Conservation (phyloP, 225 moss, liverwort and hornwort species). For the Anthoceros angustus region DNA sequence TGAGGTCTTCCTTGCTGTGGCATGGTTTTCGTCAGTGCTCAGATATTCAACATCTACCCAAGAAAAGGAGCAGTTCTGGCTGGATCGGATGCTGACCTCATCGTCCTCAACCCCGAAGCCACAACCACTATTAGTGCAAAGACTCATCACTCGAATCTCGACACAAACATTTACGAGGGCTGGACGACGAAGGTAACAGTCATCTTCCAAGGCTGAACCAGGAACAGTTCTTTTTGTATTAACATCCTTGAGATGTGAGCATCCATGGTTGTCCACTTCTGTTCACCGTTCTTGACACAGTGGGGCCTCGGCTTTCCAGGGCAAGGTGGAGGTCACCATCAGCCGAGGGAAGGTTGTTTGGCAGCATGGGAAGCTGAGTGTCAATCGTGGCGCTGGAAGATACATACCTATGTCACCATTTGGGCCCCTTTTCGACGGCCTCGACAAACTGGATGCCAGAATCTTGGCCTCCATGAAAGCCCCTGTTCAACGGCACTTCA, state of each 20-base stretch:
- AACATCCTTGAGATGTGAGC: not conserved
- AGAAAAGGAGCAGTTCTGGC: slow-evolving; percentile 64
- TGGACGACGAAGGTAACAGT: slow-evolving; percentile 65
- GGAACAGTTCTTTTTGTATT: not conserved
- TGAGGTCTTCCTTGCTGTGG: not conserved
- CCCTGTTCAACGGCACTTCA: slow-evolving; percentile 36
- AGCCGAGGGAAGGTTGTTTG: slow-evolving; percentile 96
- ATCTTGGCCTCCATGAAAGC: slow-evolving; percentile 42
- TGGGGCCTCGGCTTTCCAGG: slow-evolving; percentile 31
- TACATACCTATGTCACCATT: slow-evolving; percentile 59
- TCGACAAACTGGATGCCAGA: slow-evolving; percentile 51
- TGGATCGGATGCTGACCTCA: slow-evolving; percentile 92
- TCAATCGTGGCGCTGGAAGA: slow-evolving; percentile 55
- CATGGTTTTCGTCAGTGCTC: slow-evolving; percentile 39
- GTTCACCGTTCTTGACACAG: not conserved
- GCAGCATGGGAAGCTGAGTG: slow-evolving; percentile 55
- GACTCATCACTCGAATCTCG: slow-evolving; percentile 82
- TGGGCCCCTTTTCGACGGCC: slow-evolving; percentile 77
- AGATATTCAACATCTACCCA: slow-evolving; percentile 97
- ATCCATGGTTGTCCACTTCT: not conserved
- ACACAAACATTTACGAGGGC: slow-evolving; percentile 96
- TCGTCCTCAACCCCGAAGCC: slow-evolving; percentile 72
- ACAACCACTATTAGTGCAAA: slow-evolving; percentile 62
- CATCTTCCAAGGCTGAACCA: not conserved
- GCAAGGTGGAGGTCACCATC: slow-evolving; percentile 89